Conservation (phyloP, 345 rosid species). For the Balakata baccata region DNA sequence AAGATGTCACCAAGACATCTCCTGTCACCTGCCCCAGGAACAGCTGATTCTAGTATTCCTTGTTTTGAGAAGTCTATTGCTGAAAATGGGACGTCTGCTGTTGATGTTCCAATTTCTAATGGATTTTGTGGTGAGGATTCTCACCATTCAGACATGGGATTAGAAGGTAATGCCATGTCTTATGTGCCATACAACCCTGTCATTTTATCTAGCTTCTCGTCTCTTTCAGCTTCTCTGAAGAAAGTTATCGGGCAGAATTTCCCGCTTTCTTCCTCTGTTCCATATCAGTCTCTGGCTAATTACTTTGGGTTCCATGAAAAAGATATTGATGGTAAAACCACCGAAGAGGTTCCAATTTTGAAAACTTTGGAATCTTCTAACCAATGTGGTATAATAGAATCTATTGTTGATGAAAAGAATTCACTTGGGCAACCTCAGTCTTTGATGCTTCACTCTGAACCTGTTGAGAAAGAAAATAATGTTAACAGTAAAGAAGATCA, state of each 20-base stretch:
- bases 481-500: constrained; percentile 33
- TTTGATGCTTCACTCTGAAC: constrained; percentile 32
- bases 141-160: constrained; percentile 24
- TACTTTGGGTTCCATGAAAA: constrained; percentile 53
- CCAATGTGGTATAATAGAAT: constrained; percentile 31
- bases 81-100: constrained; percentile 24
- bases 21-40: constrained; percentile 29
- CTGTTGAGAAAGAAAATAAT: constrained; percentile 30
- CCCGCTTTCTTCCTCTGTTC: constrained; percentile 40
- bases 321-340: constrained; percentile 27
- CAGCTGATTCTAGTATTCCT: constrained; percentile 23
- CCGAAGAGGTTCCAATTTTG: constrained; percentile 41
- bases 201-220: constrained; percentile 67
- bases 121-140: constrained; percentile 37
- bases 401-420: constrained; percentile 35
- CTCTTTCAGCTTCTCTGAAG: constrained; percentile 71
- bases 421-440: constrained; percentile 29
- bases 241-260: constrained; percentile 50
- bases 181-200: constrained; percentile 69
- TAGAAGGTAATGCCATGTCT: constrained; percentile 42
- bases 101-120: constrained; percentile 47
- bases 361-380: constrained; percentile 34
- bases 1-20: constrained; percentile 22
- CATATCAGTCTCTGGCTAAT: constrained; percentile 47
- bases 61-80: constrained; percentile 28